A percentile compares a stretch with the other conserved stretches of the same genome.
Evolutionary conservation across 2,329 filamentous ascomycete species (phyloP).

Genomic region (Colletotrichum sp.): DNA sequence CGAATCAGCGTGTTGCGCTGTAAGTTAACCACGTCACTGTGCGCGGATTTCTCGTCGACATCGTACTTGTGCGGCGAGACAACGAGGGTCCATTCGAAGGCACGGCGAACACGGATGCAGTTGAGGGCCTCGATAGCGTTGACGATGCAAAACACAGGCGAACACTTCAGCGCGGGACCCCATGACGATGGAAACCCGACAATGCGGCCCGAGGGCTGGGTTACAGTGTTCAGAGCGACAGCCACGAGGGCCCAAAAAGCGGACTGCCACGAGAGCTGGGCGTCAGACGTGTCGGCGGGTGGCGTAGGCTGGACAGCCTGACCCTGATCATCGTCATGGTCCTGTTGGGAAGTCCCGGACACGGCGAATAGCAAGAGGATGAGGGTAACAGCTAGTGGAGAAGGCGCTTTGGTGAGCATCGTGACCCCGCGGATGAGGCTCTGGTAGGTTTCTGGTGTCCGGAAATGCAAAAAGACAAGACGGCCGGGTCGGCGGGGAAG

Average conservation of each 20-base stretch:
- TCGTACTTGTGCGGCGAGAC: background rate
- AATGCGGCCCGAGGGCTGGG: background rate
- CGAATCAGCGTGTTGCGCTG: background rate
- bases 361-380: background rate
- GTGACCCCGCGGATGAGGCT: constrained; percentile 5
- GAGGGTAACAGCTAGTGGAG: background rate
- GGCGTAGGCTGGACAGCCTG: background rate
- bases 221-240: background rate
- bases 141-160: background rate
- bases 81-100: background rate
- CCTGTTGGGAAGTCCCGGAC: background rate
- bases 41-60: background rate
- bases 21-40: background rate
- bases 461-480: background rate
- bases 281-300: background rate
- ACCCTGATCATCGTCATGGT: background rate
- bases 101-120: background rate
- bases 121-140: background rate
- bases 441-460: background rate
- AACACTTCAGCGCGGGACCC: background rate
- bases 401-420: background rate
- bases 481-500: background rate
- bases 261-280: background rate
- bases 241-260: background rate
- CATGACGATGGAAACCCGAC: background rate